phyloP scores from a whole-genome alignment of 2,329 filamentous ascomycete species.

The Talaromyces sp. region DNA sequence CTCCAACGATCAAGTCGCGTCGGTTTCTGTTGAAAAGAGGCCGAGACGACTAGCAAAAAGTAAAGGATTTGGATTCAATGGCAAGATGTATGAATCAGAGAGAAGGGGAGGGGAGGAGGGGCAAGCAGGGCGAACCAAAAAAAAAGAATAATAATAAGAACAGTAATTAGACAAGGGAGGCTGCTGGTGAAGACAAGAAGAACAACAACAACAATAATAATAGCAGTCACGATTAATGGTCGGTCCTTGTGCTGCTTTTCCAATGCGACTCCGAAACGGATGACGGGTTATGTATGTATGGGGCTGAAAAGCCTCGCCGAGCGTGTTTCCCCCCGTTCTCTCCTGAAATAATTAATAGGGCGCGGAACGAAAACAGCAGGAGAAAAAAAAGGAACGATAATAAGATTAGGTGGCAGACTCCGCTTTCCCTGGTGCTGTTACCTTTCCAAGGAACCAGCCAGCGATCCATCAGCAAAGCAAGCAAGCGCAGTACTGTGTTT shows the following conservation, averaged over 20 bases:
- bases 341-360: background rate
- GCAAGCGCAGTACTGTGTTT: background rate
- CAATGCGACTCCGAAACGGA: background rate
- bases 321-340: background rate
- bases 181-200: background rate
- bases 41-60: background rate
- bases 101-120: background rate
- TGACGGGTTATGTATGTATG: background rate
- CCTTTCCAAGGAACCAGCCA: background rate
- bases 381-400: background rate
- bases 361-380: background rate
- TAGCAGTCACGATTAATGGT: background rate
- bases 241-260: background rate
- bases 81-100: background rate
- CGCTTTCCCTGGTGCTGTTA: background rate
- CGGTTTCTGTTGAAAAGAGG: background rate
- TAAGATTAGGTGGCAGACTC: constrained; percentile 1
- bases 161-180: background rate
- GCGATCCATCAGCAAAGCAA: background rate
- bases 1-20: background rate
- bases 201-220: background rate
- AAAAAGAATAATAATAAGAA: background rate
- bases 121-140: background rate
- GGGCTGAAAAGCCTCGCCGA: background rate
- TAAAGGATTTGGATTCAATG: background rate